Base-by-base conservation (phyloP, 768 basidiomycete genomes). In the Myochromella boudieri region DNA sequence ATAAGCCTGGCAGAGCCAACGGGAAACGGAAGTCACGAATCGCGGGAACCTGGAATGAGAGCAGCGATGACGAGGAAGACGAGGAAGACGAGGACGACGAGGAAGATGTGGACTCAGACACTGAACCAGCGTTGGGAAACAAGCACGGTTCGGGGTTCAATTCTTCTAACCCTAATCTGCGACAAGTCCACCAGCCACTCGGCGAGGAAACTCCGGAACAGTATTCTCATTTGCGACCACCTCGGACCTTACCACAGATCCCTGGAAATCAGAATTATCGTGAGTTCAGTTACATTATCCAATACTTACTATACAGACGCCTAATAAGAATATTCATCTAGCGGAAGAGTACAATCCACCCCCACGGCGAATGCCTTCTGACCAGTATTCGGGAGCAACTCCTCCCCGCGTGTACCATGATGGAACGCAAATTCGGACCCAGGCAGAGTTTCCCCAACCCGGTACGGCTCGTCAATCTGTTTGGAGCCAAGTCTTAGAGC, bases 401-500 rank as follows among this genome's bases (percentile, higher is more conserved):
- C 17, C 37, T 8, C 42, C 65, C 36, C 81, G 80, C 38, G 78
- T 80, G 2, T 74, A 78, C 53, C 75, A 80, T 48, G 84, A 85
- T 20, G 79, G 71, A 36, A 69, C 66, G 18, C 76, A 72, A 48
- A 63, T 75, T 27, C 80, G 78, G 14, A 74, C 72, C 12, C 82
- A 84, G 48, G 72, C 81, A 15, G 80, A 83, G 5, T 68, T 74
- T 47, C 76, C 79, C 27, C 70, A 74, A 18, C 75, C 70, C 26
- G 76, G 77, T 42, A 67, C 80, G 36, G 68, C 80, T 22, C 78
- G 87, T 34, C 85, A 88, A 45, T 80, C 71, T 38, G 77, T 95
- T 46, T 97, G 94, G 95, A 93, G 87, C 58, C 85, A 91, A 62
- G 90, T 88, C 37, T 81, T 95, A 52, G 89, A 95, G 47, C 76